phyloP scores from a whole-genome alignment of 805 yeast genomes.

The Yarrowia yakushimensis region DNA sequence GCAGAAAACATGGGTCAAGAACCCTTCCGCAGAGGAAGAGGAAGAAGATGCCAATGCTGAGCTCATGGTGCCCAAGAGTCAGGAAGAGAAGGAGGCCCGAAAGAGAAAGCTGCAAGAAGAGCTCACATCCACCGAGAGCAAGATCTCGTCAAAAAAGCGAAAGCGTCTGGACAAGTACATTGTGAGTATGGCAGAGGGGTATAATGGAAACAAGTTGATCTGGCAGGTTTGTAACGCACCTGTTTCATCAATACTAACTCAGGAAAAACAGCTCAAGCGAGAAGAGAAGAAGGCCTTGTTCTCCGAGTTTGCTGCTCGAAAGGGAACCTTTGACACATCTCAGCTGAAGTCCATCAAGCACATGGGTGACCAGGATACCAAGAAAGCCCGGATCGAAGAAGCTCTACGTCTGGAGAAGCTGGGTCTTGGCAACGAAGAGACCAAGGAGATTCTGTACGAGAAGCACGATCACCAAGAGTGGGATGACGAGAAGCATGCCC shows the following conservation, averaged over 20 bases:
- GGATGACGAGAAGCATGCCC: slow-evolving; percentile 40
- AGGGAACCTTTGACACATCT: slow-evolving; percentile 68
- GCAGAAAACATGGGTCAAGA: slow-evolving; percentile 22
- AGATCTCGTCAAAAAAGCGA: slow-evolving; percentile 64
- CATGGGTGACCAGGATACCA: slow-evolving; percentile 68
- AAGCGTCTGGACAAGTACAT: slow-evolving; percentile 86
- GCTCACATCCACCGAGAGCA: slow-evolving; percentile 57
- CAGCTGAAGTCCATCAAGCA: slow-evolving; percentile 67
- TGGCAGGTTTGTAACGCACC: too few relatives aligned
- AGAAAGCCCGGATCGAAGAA: slow-evolving; percentile 64
- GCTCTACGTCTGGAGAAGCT: slow-evolving; percentile 68
- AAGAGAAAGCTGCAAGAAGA: slow-evolving; percentile 62
- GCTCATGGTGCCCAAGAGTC: slow-evolving; percentile 57
- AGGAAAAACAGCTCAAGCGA: slow-evolving; percentile 73
- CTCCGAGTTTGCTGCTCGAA: slow-evolving; percentile 31
- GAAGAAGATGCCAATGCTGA: slow-evolving; percentile 53
- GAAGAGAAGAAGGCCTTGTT: slow-evolving; percentile 80
- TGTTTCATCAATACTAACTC: background rate
- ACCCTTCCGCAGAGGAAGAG: slow-evolving; percentile 25
- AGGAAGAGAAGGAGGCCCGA: slow-evolving; percentile 58
- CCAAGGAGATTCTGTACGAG: slow-evolving; percentile 64
- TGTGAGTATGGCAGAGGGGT: background rate
- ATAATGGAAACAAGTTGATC: too few relatives aligned
- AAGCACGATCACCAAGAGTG: slow-evolving; percentile 62
- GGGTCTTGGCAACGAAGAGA: slow-evolving; percentile 64